Evolutionary conservation across 192 early-diverging fungal genomes (phyloP), one percentile per base, ranked within the genome.

Genomic region (Coemansia furcata): DNA sequence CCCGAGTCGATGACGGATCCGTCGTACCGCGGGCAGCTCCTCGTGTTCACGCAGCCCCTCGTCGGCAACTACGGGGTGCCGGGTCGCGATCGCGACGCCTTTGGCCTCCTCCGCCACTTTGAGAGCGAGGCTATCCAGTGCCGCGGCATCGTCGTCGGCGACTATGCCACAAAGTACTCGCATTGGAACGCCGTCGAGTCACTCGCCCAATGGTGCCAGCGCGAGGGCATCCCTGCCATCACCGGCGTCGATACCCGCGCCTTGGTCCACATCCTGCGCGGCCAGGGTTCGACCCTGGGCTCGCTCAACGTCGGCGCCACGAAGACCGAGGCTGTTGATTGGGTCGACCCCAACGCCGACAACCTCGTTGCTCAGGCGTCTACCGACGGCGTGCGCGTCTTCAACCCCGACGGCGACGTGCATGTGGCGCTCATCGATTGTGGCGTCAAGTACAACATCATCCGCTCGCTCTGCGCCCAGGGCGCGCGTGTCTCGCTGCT

Each of bases 1-100:
- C 95, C 97, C 26, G 96, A 99, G 80, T 96, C 97, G 29, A 84
- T 97, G 73, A 98, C 95, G 3, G 96, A 99, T 84, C 97, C 97
- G 15, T 98, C 96, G 52, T 99, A 99, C 85, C 88, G 91, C 59
- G 97, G 97, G 9, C 97, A 99, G 87, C 96, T 99, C 61, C 85
- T 99, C 58, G 95, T 99, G 39, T 78, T 99, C 49, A 99, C 97
- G 55, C 97, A 97, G 82, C 97, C 97, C 14, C 85, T 99, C 42
- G 80, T 99, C 62, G 97, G 97, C 64, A 99, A 99, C 85, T 97
- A 98, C 80, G 97, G 97, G 71, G 96, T 98, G 10, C 97, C 97
- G 19, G 91, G 90, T 19, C 90, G 91, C 49, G 88, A 88, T n/a
- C 88, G 92, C 77, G 96, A 99, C 72, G 76, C 84, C 33, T 72